Base-by-base conservation (phyloP, 495 filamentous ascomycete species). In the Aspergillus nidulans region DNA sequence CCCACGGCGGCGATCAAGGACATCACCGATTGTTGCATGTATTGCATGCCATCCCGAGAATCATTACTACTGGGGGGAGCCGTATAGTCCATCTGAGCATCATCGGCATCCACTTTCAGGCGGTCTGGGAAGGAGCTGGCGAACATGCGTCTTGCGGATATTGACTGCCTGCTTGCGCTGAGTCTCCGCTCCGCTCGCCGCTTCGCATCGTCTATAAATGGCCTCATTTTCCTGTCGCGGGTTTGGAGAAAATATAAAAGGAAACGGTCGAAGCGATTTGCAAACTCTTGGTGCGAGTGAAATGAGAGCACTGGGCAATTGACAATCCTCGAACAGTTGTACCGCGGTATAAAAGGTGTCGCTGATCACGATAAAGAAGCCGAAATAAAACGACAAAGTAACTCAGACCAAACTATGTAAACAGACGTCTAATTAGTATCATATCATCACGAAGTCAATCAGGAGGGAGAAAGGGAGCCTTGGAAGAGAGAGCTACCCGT, bases 21-120 rank as follows among this genome's bases (percentile, higher is more conserved):
- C 69, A 97, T 96, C 48, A 98, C 81, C 46, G 89, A 92, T 72
- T 97, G 92, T 69, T 97, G 92, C 88, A 96, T 89, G 59, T 89
- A 88, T 20, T 76, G 77, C 20, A 74, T 53, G 39, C 67, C 67
- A 47, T 77, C 77, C 23, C 71, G 64, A 23, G 73, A 55, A n/a
- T 57, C 54, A 45, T 58, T 60, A 16, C 56, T 66, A 23, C 50
- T 64, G 10, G 75, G 74, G 3, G 84, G 82, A 20, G 85, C 85
- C 13, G 84, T 83, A 40, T 86, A 87, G 69, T 94, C 91, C 52
- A 91, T 82, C 10, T 88, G 75, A 13, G 77, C 79, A 66, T 91
- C 88, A 65, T 91, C 88, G 36, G 83, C 85, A 36, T 85, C 84
- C 65, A 89, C 83, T 63, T 81, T 83, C 44, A 95, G 80, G 21